These are phyloP conservation scores for Tagetes erecta DNA, from an alignment of 129 eudicot species.

Conservation along the genomic window DNA sequence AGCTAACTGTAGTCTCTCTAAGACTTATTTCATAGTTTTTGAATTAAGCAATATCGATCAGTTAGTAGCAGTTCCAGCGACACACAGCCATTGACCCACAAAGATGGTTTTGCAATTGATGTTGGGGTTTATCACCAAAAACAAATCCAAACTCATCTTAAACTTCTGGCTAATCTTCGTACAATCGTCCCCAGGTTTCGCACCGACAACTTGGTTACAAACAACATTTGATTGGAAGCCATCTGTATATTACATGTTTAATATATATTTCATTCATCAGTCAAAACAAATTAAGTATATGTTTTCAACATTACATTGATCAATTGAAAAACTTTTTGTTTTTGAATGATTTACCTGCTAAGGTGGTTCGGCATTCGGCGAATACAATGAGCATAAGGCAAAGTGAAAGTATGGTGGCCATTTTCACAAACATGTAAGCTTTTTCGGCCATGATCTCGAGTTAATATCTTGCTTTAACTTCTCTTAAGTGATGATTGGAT, in stretches of 20 bases:
- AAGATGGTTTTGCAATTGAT: slow-evolving; percentile 32
- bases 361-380: slow-evolving; percentile 24
- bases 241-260: not conserved
- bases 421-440: slow-evolving; percentile 26
- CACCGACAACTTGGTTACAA: slow-evolving; percentile 28
- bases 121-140: slow-evolving; percentile 37
- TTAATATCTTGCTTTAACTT: not conserved
- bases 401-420: slow-evolving; percentile 24
- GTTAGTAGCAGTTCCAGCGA: slow-evolving; percentile 15
- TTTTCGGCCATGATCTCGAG: slow-evolving; percentile 28
- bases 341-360: slow-evolving; percentile 8
- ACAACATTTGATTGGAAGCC: slow-evolving; percentile 10
- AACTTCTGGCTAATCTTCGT: slow-evolving; percentile 21
- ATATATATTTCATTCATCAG: not conserved
- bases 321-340: not conserved
- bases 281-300: not conserved
- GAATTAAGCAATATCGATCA: not conserved
- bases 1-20: not conserved
- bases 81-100: slow-evolving; percentile 39
- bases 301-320: not conserved
- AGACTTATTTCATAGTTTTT: not conserved
- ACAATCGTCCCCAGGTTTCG: slow-evolving; percentile 26
- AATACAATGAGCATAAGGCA: slow-evolving; percentile 17
- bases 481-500: too few species aligned
- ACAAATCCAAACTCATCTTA: slow-evolving; percentile 16